phyloP scores from a whole-genome alignment of 2,329 filamentous ascomycete genomes.

The Venturia pyrina region DNA sequence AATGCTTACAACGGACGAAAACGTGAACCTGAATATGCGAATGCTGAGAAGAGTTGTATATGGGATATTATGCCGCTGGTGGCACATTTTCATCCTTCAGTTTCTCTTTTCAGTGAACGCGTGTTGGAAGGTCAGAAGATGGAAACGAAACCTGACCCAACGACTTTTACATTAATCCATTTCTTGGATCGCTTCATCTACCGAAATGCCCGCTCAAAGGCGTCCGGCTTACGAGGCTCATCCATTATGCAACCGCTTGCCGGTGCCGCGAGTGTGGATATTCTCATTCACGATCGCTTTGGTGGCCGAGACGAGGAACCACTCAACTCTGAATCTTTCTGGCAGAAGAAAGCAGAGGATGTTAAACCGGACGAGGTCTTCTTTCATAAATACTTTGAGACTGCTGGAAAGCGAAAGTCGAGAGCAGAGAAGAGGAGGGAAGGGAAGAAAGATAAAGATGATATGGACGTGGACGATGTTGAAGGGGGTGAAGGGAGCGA shows the following conservation, averaged over 20 bases:
- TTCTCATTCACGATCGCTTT: slow-evolving; percentile 49
- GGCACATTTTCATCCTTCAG: slow-evolving; percentile 85
- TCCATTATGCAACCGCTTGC: slow-evolving; percentile 96
- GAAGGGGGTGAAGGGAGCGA: slow-evolving; percentile 19
- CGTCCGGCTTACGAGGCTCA: slow-evolving; percentile 54
- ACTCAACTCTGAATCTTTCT: slow-evolving; percentile 83
- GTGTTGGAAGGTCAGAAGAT: slow-evolving; percentile 60
- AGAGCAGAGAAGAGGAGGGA: slow-evolving; percentile 36
- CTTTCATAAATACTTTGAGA: slow-evolving; percentile 92
- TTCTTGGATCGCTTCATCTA: slow-evolving; percentile 99
- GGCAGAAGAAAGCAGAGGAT: slow-evolving; percentile 75
- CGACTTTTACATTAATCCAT: slow-evolving; percentile 81
- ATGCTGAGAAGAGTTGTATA: slow-evolving; percentile 83
- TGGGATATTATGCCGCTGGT: slow-evolving; percentile 84
- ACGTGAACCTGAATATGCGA: slow-evolving; percentile 81
- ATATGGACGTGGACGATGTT: slow-evolving; percentile 68
- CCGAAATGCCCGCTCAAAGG: slow-evolving; percentile 69
- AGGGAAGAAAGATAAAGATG: slow-evolving; percentile 34
- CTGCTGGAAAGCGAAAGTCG: slow-evolving; percentile 46
- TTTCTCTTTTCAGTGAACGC: slow-evolving; percentile 68
- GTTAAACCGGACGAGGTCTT: slow-evolving; percentile 89
- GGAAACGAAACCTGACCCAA: slow-evolving; percentile 78
- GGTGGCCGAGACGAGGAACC: slow-evolving; percentile 49
- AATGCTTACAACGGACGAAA: slow-evolving; percentile 73
- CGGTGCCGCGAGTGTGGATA: slow-evolving; percentile 48